Conservation (phyloP, 1,284 basidiomycete species). For the Stereum hirsutum region DNA sequence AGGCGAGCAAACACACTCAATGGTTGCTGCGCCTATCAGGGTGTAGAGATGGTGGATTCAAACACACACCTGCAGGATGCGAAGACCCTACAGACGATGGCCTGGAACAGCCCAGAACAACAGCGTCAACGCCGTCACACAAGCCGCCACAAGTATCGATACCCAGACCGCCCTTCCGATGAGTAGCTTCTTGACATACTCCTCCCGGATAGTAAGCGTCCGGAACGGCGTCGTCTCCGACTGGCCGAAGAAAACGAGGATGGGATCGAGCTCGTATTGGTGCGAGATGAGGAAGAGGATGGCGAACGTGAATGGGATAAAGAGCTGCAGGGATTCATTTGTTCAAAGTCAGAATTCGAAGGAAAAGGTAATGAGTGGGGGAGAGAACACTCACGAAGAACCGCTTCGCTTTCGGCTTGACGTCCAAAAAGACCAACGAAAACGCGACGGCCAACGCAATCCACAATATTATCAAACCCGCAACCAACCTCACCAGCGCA, state of each 20-base stretch:
- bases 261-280: constrained; percentile 93
- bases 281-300: constrained; percentile 87
- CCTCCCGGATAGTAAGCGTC: constrained; percentile 81
- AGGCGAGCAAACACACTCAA: too few species aligned
- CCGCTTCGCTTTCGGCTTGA: constrained; percentile 80
- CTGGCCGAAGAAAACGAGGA: constrained; percentile 78
- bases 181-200: constrained; percentile 86
- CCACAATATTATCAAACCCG: constrained; percentile 87
- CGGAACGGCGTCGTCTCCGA: constrained; percentile 91
- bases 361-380: neutral
- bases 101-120: constrained; percentile 92
- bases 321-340: constrained; percentile 77
- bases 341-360: constrained; percentile 11
- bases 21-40: too few species aligned
- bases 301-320: constrained; percentile 90
- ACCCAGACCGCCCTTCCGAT: constrained; percentile 86
- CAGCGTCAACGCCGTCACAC: constrained; percentile 72
- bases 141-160: constrained; percentile 55
- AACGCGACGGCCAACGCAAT: constrained; percentile 86
- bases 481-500: constrained; percentile 74
- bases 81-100: constrained; percentile 29
- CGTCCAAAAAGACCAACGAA: constrained; percentile 89
- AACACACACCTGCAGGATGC: too few species aligned
- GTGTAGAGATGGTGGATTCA: too few species aligned
- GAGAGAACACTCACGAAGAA: constrained; percentile 76